Evolutionary conservation across 192 early-diverging fungal genomes (phyloP), one percentile per base, ranked within the genome.

Genomic region (Coemansia sp.): DNA sequence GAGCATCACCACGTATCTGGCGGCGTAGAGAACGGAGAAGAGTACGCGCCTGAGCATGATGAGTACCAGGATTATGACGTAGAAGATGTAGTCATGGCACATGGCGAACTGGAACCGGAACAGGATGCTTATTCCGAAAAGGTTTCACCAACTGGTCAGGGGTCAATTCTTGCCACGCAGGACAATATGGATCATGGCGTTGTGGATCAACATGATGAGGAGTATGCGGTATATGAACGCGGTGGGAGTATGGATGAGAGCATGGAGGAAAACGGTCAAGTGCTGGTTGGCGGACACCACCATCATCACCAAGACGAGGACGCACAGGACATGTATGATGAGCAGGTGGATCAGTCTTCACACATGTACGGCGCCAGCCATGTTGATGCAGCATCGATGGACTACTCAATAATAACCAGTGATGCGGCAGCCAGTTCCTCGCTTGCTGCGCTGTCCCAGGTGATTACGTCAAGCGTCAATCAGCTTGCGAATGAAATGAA

Each of bases 131-230:
- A 76, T 39, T 59, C 63, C 17, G 74, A 61, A 20, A 61, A 64
- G 19, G 62, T 75, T 23, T 67, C 51, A n/a, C 59, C 46, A 2
- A 75, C 73, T 0, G 68, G 70, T 25, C 63, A 59, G 1, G 74
- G 74, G 6, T 76, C 74, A 51, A 76, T 76, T 24, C 61, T 76
- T 17, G 74, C 74, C 32, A 76, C 68, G 19, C 74, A 76, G 51
- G 74, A 76, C 25, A 69, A 75, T 31, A 57, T 55, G 30, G 72
- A 74, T 29, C 63, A 74, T 31, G 33, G 39, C 0, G 55, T 23
- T 17, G 60, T 51, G 14, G 32, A 29, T 5, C 63, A 64, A 10
- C 63, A 55, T 14, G 31, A n/a, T 19, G 63, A 9, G 22, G 56
- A 61, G 8, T 58, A 68, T 6, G 66, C 20, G 0, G 64, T 27